Evolutionary conservation across 148 eudicot genomes (phyloP), one percentile per base, ranked within the genome.

Genomic region (Tetragonia tetragonoides): DNA sequence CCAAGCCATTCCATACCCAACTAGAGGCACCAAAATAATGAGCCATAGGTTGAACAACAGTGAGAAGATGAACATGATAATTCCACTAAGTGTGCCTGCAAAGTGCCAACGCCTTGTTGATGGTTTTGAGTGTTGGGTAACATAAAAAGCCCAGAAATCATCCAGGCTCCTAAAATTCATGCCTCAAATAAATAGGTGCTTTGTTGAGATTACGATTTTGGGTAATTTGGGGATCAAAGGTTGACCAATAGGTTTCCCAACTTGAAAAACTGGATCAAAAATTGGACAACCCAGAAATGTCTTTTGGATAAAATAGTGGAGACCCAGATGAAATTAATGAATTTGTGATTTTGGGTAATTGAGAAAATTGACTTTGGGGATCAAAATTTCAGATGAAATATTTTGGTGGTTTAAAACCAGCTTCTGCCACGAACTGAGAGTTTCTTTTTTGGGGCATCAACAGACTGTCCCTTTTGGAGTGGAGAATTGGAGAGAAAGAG

Each of bases 101-200:
- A 94, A 89, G 81, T 94, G 98, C 95, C 93, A 94, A n/a, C 97
- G 81, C 78, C 98, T 87, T 42, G 98, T 94, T 34, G 98, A 90
- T 81, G 90, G 78, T 69, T 90, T 94, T 2, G 97, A 90, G 86
- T 94, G 98, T 76, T 94, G 98, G 37, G 74, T 94, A 93, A 94
- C 81, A 77, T 94, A 94, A 71, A 88, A 92, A 0, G 88, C 87
- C 98, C 98, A 94, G 81, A 94, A 94, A 38, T 94, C 98, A 41
- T 94, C 97, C 85, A 92, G 80, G 83, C 80, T 90, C 65, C 92
- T 85, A 73, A 90, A 92, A 85, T 87, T 92, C 98, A 92, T 90
- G 6, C 23, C 54, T 46, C 24, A 2, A 61, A 42, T 16, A 2
- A 68, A 4, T 3, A 42, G 4, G 2, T 42, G 18, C 3, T 40